Evolutionary conservation across 257 asterid species (phyloP).

Genomic region (Lantana camara): DNA sequence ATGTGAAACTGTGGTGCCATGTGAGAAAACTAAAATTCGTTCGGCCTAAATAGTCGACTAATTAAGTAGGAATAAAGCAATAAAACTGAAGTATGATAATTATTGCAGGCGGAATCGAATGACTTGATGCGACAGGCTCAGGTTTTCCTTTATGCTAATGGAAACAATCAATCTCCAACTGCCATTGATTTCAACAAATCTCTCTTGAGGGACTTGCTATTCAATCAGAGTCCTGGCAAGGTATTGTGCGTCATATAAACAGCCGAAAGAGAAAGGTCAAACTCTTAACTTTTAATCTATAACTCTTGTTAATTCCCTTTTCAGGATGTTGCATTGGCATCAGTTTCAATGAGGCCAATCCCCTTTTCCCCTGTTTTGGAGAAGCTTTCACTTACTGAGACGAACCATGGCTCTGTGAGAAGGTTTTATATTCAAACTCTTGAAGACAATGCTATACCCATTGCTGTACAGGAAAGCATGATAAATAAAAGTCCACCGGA

Average conservation of each 20-base stretch:
- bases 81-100: conserved; percentile 19
- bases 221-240: conserved; percentile 95
- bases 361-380: conserved; percentile 89
- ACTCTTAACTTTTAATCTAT: too few relatives aligned
- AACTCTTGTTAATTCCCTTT: too few relatives aligned
- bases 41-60: conserved; percentile 15
- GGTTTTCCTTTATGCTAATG: conserved; percentile 81
- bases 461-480: conserved; percentile 74
- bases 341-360: conserved; percentile 91
- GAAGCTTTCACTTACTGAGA: conserved; percentile 77
- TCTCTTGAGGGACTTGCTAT: conserved; percentile 73
- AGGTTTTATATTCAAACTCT: conserved; percentile 74
- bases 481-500: conserved; percentile 68
- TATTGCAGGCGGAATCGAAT: conserved; percentile 75
- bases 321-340: conserved; percentile 97
- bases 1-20: background rate
- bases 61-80: background rate
- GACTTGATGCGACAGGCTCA: conserved; percentile 87
- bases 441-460: conserved; percentile 89
- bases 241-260: conserved; percentile 36
- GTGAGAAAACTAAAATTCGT: background rate
- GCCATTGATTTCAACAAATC: conserved; percentile 86
- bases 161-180: conserved; percentile 80
- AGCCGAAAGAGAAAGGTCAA: background rate
- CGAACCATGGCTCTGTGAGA: conserved; percentile 77